phyloP scores from a whole-genome alignment of 2,329 filamentous ascomycete species.

The Leptographium flavum region DNA sequence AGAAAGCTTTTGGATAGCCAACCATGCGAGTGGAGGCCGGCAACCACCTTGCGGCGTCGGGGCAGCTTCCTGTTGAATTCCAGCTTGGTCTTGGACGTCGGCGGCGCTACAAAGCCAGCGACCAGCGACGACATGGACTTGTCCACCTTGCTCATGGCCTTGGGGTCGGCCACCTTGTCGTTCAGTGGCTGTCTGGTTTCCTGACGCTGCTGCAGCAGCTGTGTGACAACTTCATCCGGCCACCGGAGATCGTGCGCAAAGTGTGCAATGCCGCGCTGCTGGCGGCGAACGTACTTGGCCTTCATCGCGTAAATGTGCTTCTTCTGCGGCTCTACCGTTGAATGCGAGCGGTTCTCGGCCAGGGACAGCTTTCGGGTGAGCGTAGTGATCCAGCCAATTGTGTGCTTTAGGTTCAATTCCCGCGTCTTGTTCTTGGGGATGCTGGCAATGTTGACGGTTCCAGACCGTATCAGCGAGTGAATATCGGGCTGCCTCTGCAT shows the following conservation, averaged over 20 bases:
- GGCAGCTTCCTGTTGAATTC: conserved; percentile 20
- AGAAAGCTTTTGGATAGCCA: conserved; percentile 57
- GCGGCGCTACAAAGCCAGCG: background rate
- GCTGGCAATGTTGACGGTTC: conserved; percentile 1
- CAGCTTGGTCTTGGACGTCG: conserved; percentile 9
- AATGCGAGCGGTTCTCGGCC: conserved; percentile 11
- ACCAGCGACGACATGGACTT: background rate
- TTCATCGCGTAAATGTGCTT: conserved; percentile 32
- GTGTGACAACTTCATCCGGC: conserved; percentile 29
- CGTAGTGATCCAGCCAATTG: conserved; percentile 39
- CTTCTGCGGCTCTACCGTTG: conserved; percentile 14
- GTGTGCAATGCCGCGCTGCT: conserved; percentile 46
- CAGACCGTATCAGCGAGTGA: background rate
- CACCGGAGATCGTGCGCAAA: conserved; percentile 49
- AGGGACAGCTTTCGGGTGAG: conserved; percentile 40
- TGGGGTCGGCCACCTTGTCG: conserved; percentile 21
- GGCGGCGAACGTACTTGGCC: conserved; percentile 41
- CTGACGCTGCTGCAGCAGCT: background rate
- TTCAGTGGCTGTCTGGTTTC: conserved; percentile 19
- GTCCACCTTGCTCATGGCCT: too few species aligned
- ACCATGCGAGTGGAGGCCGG: conserved; percentile 42
- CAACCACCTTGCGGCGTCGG: conserved; percentile 39
- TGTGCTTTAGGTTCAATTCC: conserved; percentile 20
- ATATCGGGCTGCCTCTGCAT: background rate
- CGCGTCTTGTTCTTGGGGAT: background rate